phyloP scores from a whole-genome alignment of 768 basidiomycete genomes.

The Trichaptum fuscoviolaceum region DNA sequence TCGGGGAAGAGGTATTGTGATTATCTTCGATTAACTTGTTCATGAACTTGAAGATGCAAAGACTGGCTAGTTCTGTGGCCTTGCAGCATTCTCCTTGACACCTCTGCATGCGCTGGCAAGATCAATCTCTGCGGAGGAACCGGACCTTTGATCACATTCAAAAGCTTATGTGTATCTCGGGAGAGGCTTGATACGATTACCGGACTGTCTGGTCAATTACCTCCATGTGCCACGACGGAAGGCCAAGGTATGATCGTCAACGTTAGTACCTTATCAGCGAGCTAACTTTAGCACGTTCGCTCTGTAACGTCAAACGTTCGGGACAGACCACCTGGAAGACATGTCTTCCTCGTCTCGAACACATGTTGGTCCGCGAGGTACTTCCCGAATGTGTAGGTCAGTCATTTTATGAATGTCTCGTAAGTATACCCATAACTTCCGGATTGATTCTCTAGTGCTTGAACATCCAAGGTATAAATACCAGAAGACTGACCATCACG shows the following conservation, averaged over 20 bases:
- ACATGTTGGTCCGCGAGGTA: not conserved
- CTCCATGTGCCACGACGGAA: not conserved
- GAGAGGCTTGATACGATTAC: not conserved
- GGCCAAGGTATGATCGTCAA: not conserved
- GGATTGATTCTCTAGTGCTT: not conserved
- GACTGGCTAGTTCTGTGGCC: too few relatives aligned
- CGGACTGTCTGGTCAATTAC: not conserved
- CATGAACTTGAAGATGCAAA: too few relatives aligned
- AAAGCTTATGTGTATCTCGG: not conserved
- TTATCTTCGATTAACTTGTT: not conserved
- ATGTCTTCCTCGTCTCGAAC: not conserved
- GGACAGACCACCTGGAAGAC: not conserved
- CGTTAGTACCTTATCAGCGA: not conserved
- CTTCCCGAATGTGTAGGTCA: not conserved
- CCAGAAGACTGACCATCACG: not conserved
- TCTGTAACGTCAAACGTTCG: not conserved
- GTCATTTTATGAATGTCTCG: not conserved
- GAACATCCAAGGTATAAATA: not conserved
- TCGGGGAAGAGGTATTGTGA: not conserved
- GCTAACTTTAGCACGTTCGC: slow-evolving; percentile 1
- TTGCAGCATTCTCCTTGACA: too few relatives aligned
- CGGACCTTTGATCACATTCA: not conserved
- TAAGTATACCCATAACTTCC: not conserved
- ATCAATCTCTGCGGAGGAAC: too few relatives aligned
- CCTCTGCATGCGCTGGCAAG: too few relatives aligned